phyloP scores from a whole-genome alignment of 108 stramenopile species.

The Schizochytrium sp. region DNA sequence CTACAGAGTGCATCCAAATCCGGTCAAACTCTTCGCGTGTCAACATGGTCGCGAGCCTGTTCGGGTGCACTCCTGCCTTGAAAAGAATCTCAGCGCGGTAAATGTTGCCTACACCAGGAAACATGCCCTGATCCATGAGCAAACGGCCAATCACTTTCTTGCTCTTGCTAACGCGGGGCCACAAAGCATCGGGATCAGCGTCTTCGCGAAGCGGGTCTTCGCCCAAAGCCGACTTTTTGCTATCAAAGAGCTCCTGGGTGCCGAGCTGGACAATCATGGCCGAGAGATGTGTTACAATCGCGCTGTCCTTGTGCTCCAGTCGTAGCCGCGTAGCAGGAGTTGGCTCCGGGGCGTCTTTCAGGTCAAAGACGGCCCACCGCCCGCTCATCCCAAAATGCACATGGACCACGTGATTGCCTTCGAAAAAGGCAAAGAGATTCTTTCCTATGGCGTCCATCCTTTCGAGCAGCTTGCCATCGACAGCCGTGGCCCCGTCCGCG shows the following conservation, averaged over 20 bases:
- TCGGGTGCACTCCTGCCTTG: constrained; percentile 59
- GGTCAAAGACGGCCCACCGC: constrained; percentile 49
- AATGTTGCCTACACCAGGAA: constrained; percentile 64
- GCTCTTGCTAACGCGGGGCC: constrained; percentile 41
- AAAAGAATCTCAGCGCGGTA: constrained; percentile 68
- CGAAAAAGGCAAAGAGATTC: constrained; percentile 65
- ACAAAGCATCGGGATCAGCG: constrained; percentile 52
- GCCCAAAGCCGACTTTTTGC: constrained; percentile 50
- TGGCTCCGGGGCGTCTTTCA: constrained; percentile 42
- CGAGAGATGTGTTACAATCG: constrained; percentile 50
- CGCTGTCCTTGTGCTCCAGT: constrained; percentile 24
- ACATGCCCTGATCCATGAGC: constrained; percentile 65
- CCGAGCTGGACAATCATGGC: constrained; percentile 65
- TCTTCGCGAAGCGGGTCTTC: constrained; percentile 62
- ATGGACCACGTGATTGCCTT: constrained; percentile 34
- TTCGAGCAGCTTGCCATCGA: constrained; percentile 47
- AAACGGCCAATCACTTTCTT: constrained; percentile 58
- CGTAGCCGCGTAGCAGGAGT: constrained; percentile 56
- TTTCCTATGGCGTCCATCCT: constrained; percentile 66
- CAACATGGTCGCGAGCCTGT: constrained; percentile 33
- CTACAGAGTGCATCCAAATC: constrained; percentile 51
- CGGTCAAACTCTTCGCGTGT: constrained; percentile 44
- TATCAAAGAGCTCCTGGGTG: constrained; percentile 39
- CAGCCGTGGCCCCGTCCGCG: constrained; percentile 46
- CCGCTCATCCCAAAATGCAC: constrained; percentile 71